These are phyloP conservation scores for Apiotrichum akiyoshidainum DNA, from an alignment of 1,284 basidiomycete species.

Conservation along the genomic window DNA sequence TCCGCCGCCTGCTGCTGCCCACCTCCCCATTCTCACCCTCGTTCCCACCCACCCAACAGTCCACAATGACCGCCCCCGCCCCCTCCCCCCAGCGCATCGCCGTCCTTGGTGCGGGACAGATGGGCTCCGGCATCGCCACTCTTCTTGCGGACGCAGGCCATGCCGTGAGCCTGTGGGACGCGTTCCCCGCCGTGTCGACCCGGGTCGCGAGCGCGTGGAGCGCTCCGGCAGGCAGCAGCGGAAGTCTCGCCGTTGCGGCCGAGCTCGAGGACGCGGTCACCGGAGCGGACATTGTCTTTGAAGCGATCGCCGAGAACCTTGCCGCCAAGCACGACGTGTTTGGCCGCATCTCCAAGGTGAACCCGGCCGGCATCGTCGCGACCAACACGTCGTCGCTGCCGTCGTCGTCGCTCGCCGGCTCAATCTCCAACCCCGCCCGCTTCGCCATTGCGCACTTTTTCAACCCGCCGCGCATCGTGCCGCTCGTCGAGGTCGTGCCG, in stretches of 20 bases:
- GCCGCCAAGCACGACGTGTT: constrained; percentile 10
- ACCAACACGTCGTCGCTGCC: constrained; percentile 16
- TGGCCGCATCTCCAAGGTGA: constrained; percentile 4
- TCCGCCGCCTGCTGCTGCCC: too few species aligned
- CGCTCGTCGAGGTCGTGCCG: constrained; percentile 16
- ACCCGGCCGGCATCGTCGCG: constrained; percentile 10
- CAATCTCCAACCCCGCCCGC: neutral
- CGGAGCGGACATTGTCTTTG: constrained; percentile 11
- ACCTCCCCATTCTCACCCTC: neutral
- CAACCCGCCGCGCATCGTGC: constrained; percentile 14
- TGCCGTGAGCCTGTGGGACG: constrained; percentile 7
- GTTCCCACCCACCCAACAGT: neutral
- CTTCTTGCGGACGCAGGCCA: constrained; percentile 15
- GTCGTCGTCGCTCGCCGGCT: neutral
- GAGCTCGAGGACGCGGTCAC: constrained; percentile 8
- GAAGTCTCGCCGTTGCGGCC: neutral
- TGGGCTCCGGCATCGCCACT: constrained; percentile 11
- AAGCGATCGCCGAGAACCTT: constrained; percentile 18
- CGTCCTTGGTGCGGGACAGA: constrained; percentile 13
- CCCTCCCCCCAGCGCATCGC: constrained; percentile 1
- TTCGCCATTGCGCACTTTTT: constrained; percentile 21
- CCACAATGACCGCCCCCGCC: neutral
- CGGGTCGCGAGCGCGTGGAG: neutral
- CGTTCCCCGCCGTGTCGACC: neutral
- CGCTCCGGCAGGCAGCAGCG: neutral